Conservation (phyloP, 73 alveolate genomes). For the Symbiodinium natans region DNA sequence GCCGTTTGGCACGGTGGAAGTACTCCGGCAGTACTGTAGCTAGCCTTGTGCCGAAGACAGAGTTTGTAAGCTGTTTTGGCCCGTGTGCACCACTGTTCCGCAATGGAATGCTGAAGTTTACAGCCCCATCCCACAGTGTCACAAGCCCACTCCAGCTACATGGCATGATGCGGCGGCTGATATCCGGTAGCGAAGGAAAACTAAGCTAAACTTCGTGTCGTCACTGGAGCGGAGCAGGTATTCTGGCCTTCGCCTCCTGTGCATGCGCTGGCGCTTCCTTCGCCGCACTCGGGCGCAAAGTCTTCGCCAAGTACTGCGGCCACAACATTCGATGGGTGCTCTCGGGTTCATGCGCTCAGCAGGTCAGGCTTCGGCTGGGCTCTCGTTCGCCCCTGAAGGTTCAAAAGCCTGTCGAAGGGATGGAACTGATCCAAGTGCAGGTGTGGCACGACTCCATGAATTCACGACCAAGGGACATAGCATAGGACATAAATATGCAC, state of each 20-base stretch:
- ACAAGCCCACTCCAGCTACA: too few species aligned
- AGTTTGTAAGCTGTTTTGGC: too few species aligned
- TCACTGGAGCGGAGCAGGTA: neutral
- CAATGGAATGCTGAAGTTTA: too few species aligned
- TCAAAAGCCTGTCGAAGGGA: neutral
- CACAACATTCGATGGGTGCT: neutral
- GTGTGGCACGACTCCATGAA: neutral
- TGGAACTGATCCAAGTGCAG: slow-evolving; percentile 55
- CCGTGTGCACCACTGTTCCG: too few species aligned
- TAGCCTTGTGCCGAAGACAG: too few species aligned
- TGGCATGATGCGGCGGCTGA: too few species aligned
- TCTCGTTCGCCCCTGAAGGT: neutral
- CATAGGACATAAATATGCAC: too few species aligned
- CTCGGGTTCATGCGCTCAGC: neutral
- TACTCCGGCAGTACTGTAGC: neutral
- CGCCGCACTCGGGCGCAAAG: neutral
- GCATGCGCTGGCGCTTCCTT: neutral
- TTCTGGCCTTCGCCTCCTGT: neutral
- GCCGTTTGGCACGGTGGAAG: neutral
- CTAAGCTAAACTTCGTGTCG: too few species aligned
- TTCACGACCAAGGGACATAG: too few species aligned
- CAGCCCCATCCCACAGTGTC: too few species aligned
- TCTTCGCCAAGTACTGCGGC: slow-evolving; percentile 15
- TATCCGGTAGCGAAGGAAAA: too few species aligned
- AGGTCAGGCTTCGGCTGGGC: neutral